phyloP scores from a whole-genome alignment of 1,284 basidiomycete genomes.

The Coriolopsis trogii region DNA sequence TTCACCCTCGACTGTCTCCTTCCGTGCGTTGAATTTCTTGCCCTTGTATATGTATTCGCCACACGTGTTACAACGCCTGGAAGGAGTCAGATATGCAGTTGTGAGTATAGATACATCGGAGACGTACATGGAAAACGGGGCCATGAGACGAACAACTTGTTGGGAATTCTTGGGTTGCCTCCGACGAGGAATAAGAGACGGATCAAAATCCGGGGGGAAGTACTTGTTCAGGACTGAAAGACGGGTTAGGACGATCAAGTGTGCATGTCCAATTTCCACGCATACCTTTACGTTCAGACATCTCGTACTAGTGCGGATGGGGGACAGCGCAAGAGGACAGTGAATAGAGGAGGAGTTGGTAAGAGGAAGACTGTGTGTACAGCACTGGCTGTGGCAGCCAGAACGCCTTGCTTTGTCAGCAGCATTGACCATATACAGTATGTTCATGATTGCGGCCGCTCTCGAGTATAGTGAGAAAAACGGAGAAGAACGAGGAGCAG shows the following conservation, averaged over 20 bases:
- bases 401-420: too few species aligned
- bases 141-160: constrained; percentile 98
- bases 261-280: not conserved
- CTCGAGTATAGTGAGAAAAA: too few species aligned
- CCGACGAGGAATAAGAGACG: constrained; percentile 90
- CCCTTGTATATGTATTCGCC: constrained; percentile 99
- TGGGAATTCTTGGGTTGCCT: constrained; percentile 91
- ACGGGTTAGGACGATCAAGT: not conserved
- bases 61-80: constrained; percentile 89
- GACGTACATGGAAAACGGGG: constrained; percentile 92
- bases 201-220: constrained; percentile 96
- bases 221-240: constrained; percentile 84
- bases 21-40: constrained; percentile 99
- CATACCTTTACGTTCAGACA: constrained; percentile 89
- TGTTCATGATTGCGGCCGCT: too few species aligned
- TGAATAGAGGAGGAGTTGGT: too few species aligned
- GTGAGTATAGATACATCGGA: not conserved
- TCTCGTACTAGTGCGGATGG: too few species aligned
- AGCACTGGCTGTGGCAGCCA: too few species aligned
- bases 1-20: constrained; percentile 96
- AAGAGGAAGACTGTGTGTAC: too few species aligned
- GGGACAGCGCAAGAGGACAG: too few species aligned
- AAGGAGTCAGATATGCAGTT: constrained; percentile 8
- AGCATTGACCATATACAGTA: too few species aligned
- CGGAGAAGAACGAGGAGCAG: not conserved